Evolutionary conservation across 495 filamentous ascomycete genomes (phyloP), one percentile per base, ranked within the genome.

Genomic region (Penicillium cataractarum): DNA sequence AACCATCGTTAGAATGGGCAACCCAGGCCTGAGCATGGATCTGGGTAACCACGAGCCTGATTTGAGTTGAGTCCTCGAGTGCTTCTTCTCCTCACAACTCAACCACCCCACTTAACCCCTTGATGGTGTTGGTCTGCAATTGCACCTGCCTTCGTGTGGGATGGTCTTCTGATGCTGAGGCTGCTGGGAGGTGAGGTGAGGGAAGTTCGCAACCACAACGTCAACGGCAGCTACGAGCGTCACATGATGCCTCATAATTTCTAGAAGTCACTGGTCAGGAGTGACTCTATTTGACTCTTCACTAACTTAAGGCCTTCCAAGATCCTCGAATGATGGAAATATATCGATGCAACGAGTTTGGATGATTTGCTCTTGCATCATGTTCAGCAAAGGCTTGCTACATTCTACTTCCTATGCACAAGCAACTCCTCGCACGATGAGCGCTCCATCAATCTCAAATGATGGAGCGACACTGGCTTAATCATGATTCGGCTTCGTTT

Each of bases 191-290:
- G 35, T 32, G 51, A 54, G n/a, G 10, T 22, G 51, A 54, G 9
- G 27, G 6, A 54, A 35, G 29, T 54, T 19, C 19, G 21, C 42
- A 24, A 21, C 19, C 15, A 33, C 35, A 35, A 56, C 21, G 22
- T 56, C 35, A 15, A 29, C 32, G 53, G 44, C 27, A 35, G 51
- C 46, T 33, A 13, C 15, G 31, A 19, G 58, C 58, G 57, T 64
- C 62, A 64, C 62, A 59, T 64, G 62, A 64, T 56, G 29, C 39
- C n/a, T 46, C n/a, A 27, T n/a, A 29, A 42, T 44, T 32, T 31
- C 27, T 6, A 6, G 13, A 42, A 22, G 26, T 21, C 31, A 9
- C 26, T 29, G 37, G 13, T 19, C 39, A n/a, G 35, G 15, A 50
- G 2, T 9, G 6, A 32, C 4, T 21, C 9, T 46, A 33, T 29